These are phyloP conservation scores for Xylaria flabelliformis DNA, from an alignment of 495 filamentous ascomycete species.

Conservation along the genomic window DNA sequence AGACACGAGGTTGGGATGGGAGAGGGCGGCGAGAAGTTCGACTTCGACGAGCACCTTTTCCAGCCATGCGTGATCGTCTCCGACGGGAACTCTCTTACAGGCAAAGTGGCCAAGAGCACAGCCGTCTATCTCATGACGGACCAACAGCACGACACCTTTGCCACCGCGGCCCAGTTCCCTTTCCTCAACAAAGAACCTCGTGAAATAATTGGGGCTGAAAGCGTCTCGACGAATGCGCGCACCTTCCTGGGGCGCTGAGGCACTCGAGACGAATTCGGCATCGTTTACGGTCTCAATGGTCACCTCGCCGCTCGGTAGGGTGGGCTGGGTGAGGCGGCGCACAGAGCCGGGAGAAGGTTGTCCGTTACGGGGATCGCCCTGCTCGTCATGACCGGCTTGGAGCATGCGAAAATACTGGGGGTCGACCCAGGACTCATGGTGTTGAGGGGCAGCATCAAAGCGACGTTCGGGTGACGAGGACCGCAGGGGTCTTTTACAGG, in stretches of 20 bases:
- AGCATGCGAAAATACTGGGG: constrained; percentile 96
- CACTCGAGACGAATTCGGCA: constrained; percentile 62
- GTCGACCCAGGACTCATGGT: constrained; percentile 74
- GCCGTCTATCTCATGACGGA: constrained; percentile 87
- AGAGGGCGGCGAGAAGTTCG: constrained; percentile 85
- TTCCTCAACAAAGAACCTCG: constrained; percentile 88
- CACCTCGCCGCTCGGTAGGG: constrained; percentile 41
- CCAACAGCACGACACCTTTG: constrained; percentile 91
- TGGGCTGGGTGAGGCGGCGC: constrained; percentile 53
- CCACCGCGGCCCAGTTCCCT: constrained; percentile 85
- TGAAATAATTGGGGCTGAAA: constrained; percentile 91
- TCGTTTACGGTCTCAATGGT: constrained; percentile 41
- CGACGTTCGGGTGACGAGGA: constrained; percentile 57
- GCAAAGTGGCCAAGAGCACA: constrained; percentile 88
- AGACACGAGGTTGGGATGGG: constrained; percentile 94
- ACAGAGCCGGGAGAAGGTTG: constrained; percentile 54
- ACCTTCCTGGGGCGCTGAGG: constrained; percentile 55
- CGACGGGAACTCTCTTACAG: constrained; percentile 95
- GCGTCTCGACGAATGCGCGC: constrained; percentile 79
- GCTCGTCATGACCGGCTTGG: constrained; percentile 53
- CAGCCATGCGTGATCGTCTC: constrained; percentile 93
- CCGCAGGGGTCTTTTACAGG: constrained; percentile 82
- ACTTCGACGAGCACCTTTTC: constrained; percentile 93
- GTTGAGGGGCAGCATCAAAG: constrained; percentile 47
- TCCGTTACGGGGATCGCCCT: constrained; percentile 31